A percentile compares a stretch with the other conserved stretches of the same genome.
Evolutionary conservation across 805 yeast genomes (phyloP).

Genomic region (Sugiyamaella smithiae): DNA sequence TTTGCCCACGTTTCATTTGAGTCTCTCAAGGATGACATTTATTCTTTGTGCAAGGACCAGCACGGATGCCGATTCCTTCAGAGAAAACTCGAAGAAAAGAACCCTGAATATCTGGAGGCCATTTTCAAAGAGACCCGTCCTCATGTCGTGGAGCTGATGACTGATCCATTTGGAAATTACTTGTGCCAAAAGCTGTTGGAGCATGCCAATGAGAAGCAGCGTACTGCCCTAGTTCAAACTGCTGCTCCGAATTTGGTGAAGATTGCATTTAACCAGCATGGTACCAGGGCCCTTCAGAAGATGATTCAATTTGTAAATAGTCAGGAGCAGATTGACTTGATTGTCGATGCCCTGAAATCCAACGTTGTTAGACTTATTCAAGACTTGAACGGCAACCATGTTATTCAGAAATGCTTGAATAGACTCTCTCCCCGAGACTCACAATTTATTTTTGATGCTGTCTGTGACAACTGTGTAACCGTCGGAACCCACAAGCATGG

Average conservation of each 20-base stretch:
- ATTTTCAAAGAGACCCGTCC: constrained; percentile 78
- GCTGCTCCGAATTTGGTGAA: constrained; percentile 72
- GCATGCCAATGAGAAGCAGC: constrained; percentile 64
- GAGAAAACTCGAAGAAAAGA: constrained; percentile 64
- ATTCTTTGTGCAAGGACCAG: constrained; percentile 86
- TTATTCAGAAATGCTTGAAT: constrained; percentile 87
- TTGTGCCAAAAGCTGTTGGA: constrained; percentile 88
- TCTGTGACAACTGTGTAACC: constrained; percentile 64
- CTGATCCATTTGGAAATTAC: constrained; percentile 91
- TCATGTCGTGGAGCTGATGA: constrained; percentile 84
- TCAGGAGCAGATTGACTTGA: constrained; percentile 65
- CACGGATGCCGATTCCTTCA: constrained; percentile 95
- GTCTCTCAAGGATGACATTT: constrained; percentile 57
- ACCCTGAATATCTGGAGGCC: constrained; percentile 36
- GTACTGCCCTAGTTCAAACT: constrained; percentile 63
- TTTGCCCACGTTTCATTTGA: constrained; percentile 44
- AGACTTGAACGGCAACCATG: constrained; percentile 95
- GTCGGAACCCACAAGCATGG: constrained; percentile 97
- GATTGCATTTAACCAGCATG: constrained; percentile 90
- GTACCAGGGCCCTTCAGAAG: constrained; percentile 93
- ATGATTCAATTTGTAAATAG: constrained; percentile 77
- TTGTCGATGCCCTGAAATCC: constrained; percentile 57
- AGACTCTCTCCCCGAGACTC: constrained; percentile 64
- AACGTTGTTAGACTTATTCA: constrained; percentile 78
- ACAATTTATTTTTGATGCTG: constrained; percentile 88